Evolutionary conservation across 148 eudicot genomes (phyloP).

Genomic region (Fagopyrum homotropicum): DNA sequence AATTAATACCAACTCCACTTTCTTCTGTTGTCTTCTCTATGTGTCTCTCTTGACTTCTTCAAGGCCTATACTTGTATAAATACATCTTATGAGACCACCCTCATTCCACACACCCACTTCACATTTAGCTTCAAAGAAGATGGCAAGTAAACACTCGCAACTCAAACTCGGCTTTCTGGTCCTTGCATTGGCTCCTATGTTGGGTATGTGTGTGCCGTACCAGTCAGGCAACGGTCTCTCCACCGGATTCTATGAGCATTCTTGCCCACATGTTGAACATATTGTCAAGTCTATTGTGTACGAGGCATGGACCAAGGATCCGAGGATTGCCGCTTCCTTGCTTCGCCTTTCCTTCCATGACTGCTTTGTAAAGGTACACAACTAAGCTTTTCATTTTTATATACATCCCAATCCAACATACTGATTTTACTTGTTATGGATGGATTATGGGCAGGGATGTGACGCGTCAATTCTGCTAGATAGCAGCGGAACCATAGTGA

Average conservation of each 20-base stretch:
- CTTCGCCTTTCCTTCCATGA: constrained; percentile 67
- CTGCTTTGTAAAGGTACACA: constrained; percentile 33
- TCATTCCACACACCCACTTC: not conserved
- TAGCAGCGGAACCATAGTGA: constrained; percentile 42
- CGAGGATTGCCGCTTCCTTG: constrained; percentile 28
- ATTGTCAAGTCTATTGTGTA: constrained; percentile 30
- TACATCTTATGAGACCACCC: not conserved
- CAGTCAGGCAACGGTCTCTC: not conserved
- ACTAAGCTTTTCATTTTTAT: too few species aligned
- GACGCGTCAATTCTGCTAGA: constrained; percentile 79
- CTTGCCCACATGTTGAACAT: constrained; percentile 47
- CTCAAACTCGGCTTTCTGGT: too few species aligned
- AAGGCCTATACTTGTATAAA: not conserved
- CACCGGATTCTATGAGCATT: constrained; percentile 24
- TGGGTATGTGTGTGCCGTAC: not conserved
- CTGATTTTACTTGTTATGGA: too few species aligned
- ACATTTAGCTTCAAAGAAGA: not conserved
- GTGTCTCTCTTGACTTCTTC: not conserved
- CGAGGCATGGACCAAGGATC: constrained; percentile 22
- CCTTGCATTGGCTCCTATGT: too few species aligned
- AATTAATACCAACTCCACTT: not conserved
- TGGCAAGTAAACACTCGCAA: too few species aligned
- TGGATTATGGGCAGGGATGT: constrained; percentile 45
- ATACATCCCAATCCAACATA: too few species aligned
- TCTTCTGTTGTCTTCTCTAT: not conserved